Percentiles rank a stretch among this genome's conserved stretches.
These are phyloP conservation scores for Colletotrichum cordylinicola DNA, from an alignment of 2,329 filamentous ascomycete species.

Conservation along the genomic window DNA sequence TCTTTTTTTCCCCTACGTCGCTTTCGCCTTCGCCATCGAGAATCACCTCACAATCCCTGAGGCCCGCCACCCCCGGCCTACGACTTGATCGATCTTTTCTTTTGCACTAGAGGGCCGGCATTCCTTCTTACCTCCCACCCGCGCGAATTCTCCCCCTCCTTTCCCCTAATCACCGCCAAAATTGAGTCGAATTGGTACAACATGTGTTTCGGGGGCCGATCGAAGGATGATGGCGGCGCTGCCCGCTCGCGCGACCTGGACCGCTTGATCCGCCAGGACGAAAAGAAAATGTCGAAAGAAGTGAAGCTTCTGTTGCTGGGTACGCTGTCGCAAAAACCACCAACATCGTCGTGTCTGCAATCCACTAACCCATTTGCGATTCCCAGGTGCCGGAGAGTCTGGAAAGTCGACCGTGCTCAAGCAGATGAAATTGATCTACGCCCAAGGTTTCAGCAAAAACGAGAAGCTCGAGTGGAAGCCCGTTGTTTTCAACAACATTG, in stretches of 20 bases:
- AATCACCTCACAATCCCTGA: background rate
- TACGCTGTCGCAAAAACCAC: conserved; percentile 48
- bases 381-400: conserved; percentile 84
- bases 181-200: conserved; percentile 24
- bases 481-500: conserved; percentile 93
- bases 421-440: conserved; percentile 98
- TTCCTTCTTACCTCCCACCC: background rate
- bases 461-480: conserved; percentile 94
- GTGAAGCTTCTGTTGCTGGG: conserved; percentile 94
- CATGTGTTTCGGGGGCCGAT: conserved; percentile 71
- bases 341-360: background rate
- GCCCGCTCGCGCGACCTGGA: conserved; percentile 80
- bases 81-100: background rate
- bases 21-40: background rate
- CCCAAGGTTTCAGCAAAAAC: conserved; percentile 85
- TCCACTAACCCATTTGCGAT: background rate
- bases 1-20: background rate
- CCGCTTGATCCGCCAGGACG: conserved; percentile 82
- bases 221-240: conserved; percentile 53
- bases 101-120: background rate
- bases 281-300: conserved; percentile 84
- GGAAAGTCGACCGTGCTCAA: conserved; percentile 96
- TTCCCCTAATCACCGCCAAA: background rate
- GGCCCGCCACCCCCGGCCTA: background rate
- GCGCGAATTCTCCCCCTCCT: background rate